These are phyloP conservation scores for Wickerhamiella galacta DNA, from an alignment of 805 yeast species.

Conservation along the genomic window DNA sequence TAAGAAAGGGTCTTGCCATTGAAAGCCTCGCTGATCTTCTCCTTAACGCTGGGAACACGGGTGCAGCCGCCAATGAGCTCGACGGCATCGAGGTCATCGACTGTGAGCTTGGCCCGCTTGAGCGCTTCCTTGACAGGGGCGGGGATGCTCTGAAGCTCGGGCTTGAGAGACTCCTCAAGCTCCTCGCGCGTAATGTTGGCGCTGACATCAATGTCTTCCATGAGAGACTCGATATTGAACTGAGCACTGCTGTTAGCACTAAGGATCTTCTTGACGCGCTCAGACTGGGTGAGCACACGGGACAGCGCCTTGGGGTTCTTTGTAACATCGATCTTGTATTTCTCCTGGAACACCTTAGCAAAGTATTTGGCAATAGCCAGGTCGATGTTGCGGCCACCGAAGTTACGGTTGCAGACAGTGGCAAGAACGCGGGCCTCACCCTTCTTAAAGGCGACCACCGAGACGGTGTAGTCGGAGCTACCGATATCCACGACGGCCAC, in stretches of 20 bases:
- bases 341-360: constrained; percentile 77
- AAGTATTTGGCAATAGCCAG: constrained; percentile 86
- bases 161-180: constrained; percentile 75
- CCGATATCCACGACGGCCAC: constrained; percentile 95
- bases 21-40: constrained; percentile 60
- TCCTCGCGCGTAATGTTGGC: constrained; percentile 79
- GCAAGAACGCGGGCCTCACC: constrained; percentile 92
- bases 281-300: constrained; percentile 83
- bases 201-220: constrained; percentile 93
- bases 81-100: constrained; percentile 68
- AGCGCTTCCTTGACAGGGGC: constrained; percentile 72
- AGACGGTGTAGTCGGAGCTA: constrained; percentile 83
- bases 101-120: constrained; percentile 54
- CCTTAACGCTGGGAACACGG: constrained; percentile 88
- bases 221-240: constrained; percentile 85
- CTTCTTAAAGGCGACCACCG: constrained; percentile 79
- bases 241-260: constrained; percentile 94
- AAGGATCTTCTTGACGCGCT: constrained; percentile 84
- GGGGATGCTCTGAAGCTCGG: constrained; percentile 59
- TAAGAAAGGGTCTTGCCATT: constrained; percentile 74
- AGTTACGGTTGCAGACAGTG: constrained; percentile 83
- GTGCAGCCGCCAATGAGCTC: constrained; percentile 98
- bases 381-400: constrained; percentile 97
- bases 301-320: constrained; percentile 89
- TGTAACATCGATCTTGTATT: constrained; percentile 85